phyloP scores from a whole-genome alignment of 1,139 yeast species.

The Diutina rugosa region DNA sequence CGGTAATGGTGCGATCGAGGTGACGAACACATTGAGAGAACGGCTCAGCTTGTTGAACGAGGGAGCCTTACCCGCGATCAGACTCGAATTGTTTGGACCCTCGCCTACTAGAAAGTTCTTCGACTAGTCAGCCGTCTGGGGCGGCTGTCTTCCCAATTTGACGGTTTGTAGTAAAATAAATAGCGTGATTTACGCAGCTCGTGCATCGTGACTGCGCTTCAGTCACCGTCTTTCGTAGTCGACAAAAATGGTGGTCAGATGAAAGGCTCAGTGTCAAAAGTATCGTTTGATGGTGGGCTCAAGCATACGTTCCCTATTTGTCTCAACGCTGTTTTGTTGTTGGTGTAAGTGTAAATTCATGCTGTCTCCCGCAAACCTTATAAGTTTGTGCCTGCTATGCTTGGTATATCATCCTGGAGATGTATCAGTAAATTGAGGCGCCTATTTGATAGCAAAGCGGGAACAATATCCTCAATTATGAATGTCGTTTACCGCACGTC shows the following conservation, averaged over 20 bases:
- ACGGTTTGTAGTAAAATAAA: neutral
- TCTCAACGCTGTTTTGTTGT: neutral
- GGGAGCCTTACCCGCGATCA: conserved; percentile 84
- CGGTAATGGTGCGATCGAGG: conserved; percentile 71
- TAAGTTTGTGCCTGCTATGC: neutral
- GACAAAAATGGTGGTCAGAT: neutral
- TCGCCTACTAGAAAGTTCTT: conserved; percentile 83
- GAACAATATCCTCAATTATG: neutral
- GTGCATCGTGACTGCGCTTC: neutral
- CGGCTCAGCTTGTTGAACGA: conserved; percentile 74
- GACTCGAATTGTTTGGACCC: conserved; percentile 84
- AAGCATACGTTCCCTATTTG: too few relatives aligned
- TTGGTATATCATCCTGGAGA: neutral
- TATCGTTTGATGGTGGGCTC: neutral
- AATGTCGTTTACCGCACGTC: neutral
- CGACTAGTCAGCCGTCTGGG: conserved; percentile 31
- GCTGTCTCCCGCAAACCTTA: neutral
- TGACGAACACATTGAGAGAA: conserved; percentile 88
- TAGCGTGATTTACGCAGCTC: neutral
- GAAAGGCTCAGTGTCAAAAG: neutral
- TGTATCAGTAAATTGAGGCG: neutral
- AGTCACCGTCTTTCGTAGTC: neutral
- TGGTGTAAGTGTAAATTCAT: neutral
- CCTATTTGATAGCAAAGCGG: neutral
- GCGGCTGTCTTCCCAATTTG: neutral